Conservation (phyloP, 768 basidiomycete species). For the Hericium rajendrae region DNA sequence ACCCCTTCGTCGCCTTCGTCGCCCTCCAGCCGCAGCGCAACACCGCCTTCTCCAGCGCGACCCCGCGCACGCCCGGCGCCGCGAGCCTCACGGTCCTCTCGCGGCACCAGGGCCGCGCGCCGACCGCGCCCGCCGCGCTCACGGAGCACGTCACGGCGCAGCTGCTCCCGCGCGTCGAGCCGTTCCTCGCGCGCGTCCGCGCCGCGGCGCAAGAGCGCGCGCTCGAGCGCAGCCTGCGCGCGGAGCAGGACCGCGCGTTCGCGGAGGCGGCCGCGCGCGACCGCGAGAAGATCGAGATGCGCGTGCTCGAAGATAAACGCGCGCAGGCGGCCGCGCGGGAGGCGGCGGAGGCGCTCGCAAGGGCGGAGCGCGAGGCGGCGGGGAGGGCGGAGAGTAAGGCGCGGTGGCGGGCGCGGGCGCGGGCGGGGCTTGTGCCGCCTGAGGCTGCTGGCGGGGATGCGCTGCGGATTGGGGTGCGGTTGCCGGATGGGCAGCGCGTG, state of each 20-base stretch:
- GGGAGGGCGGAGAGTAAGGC: slow-evolving; percentile 18
- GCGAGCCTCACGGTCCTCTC: slow-evolving; percentile 66
- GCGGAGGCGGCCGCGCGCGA: slow-evolving; percentile 55
- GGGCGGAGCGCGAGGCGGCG: slow-evolving; percentile 16
- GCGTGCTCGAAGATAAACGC: slow-evolving; percentile 21
- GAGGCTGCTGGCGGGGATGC: slow-evolving; percentile 27
- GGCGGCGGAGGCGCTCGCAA: slow-evolving; percentile 11
- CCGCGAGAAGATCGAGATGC: slow-evolving; percentile 29
- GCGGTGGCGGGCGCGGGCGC: slow-evolving; percentile 53
- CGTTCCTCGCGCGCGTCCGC: slow-evolving; percentile 61
- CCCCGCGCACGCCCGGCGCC: slow-evolving; percentile 20
- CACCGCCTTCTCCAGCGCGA: slow-evolving; percentile 24
- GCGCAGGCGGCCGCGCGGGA: slow-evolving; percentile 29
- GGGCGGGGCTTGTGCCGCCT: slow-evolving; percentile 34
- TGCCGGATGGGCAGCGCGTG: slow-evolving; percentile 42
- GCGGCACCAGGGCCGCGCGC: slow-evolving; percentile 65
- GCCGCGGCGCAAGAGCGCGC: slow-evolving; percentile 39
- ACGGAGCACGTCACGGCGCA: slow-evolving; percentile 56
- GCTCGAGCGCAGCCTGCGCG: slow-evolving; percentile 48
- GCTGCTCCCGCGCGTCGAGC: slow-evolving; percentile 71
- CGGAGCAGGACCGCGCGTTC: slow-evolving; percentile 79
- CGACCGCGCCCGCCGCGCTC: slow-evolving; percentile 58
- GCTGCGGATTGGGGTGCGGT: slow-evolving; percentile 45
- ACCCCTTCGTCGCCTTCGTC: slow-evolving; percentile 87
- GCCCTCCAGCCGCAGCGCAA: slow-evolving; percentile 70